Percentiles rank a stretch among this genome's conserved stretches.
phyloP scores from a whole-genome alignment of 371 early-diverging fungal species.

The Mucor sp. region DNA sequence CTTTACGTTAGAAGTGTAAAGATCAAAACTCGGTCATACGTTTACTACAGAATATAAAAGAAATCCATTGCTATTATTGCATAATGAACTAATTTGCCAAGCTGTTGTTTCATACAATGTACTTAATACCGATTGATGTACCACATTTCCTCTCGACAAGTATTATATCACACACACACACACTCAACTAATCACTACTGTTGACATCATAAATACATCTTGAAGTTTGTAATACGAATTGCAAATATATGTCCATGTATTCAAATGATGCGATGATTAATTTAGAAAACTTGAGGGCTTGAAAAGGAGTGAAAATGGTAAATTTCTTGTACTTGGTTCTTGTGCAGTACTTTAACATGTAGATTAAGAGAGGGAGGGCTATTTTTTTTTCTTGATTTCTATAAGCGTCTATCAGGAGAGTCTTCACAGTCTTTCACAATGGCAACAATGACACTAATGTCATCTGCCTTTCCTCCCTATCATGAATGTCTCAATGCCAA shows the following conservation, averaged over 20 bases:
- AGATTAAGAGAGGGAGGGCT: not conserved
- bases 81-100: not conserved
- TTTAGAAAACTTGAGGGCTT: no score
- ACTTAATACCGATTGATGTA: not conserved
- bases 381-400: not conserved
- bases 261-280: not conserved
- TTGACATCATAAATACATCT: not conserved
- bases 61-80: not conserved
- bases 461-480: constrained; percentile 86
- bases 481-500: not conserved
- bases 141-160: not conserved
- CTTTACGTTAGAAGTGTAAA: not conserved
- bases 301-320: not conserved
- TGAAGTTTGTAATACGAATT: not conserved
- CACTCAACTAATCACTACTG: not conserved
- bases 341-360: no score
- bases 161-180: not conserved
- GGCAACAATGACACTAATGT: constrained; percentile 78
- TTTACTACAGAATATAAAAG: no score
- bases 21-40: not conserved
- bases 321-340: not conserved
- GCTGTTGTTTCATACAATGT: not conserved
- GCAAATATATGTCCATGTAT: not conserved
- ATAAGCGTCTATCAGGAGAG: constrained; percentile 33
- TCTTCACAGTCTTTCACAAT: constrained; percentile 64